Conservation (phyloP, 345 rosid species). For the Boechera stricta region DNA sequence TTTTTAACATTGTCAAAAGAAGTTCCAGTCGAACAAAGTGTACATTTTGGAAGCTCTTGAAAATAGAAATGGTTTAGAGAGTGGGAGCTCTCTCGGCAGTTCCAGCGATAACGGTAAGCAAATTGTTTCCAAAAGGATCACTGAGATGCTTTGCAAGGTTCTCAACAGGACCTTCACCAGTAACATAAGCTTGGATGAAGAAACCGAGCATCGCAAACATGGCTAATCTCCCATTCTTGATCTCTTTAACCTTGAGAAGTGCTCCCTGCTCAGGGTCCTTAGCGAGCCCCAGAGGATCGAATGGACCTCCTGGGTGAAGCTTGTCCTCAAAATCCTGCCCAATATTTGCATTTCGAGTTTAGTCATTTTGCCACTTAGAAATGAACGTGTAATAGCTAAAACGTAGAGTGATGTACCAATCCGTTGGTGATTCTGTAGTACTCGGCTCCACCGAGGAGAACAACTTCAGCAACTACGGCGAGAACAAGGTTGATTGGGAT, state of each 20-base stretch:
- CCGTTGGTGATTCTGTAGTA: constrained; percentile 93
- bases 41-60: constrained; percentile 38
- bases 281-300: constrained; percentile 94
- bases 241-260: constrained; percentile 91
- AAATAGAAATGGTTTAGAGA: constrained; percentile 51
- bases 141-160: constrained; percentile 89
- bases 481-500: constrained; percentile 85
- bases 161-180: constrained; percentile 98
- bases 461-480: constrained; percentile 82
- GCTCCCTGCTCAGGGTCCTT: constrained; percentile 96
- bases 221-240: constrained; percentile 93
- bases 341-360: neutral
- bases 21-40: constrained; percentile 34
- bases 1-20: constrained; percentile 39
- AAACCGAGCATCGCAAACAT: constrained; percentile 96
- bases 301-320: constrained; percentile 98
- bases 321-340: constrained; percentile 86
- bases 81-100: constrained; percentile 84
- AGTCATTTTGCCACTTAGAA: neutral
- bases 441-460: constrained; percentile 96
- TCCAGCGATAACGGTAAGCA: constrained; percentile 89
- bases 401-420: constrained; percentile 58
- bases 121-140: constrained; percentile 97
- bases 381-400: neutral
- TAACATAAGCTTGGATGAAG: constrained; percentile 85